Base-by-base conservation (phyloP, 2,329 filamentous ascomycete genomes). In the Amauroascus niger region DNA sequence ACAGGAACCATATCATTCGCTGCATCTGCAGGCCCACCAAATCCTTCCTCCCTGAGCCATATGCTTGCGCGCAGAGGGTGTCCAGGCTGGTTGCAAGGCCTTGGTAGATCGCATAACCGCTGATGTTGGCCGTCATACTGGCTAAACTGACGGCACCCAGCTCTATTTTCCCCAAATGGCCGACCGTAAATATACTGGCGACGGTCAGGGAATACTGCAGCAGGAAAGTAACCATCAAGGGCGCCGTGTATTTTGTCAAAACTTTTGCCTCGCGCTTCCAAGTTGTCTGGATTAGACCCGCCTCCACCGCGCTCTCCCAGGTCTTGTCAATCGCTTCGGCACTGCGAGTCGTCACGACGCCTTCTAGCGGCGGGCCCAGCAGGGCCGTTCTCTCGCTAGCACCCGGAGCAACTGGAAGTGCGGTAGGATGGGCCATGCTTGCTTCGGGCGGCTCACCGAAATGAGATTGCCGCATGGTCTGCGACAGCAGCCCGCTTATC, bases 51-150 rank as follows among this genome's bases (percentile, higher is more conserved):
- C 91, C 91, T 0, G 87, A 94, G 1, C 93, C 91, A 65, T 94
- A 97, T 0, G 93, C 91, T 69, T 97, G 91, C 0, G 91, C 82
- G 67, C 91, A 96, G 1, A 97, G 81, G 0, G 91, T 97, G 69
- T 97, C 91, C 35, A 97, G 76, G 59, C 85, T 88, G 3, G 91
- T 97, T 0, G 89, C 85, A 13, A 97, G 77, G n/a, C 89, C 86
- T 64, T 89, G 86, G 64, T 87, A 86, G 14, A 87, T 81, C 0
- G 84, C 85, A 62, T 86, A 84, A 55, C 85, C 87, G 13, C 80
- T 86, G 61, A 93, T 90, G 59, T 82, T 88, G 26, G 84, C 84
- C 1, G 85, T 87, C 87, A 91, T 91, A 62, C 83, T 83, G 4
- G 81, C 83, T 58, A 87, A 69, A 64, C 79, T 82, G 35, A 86